Base-by-base conservation (phyloP, 2,329 filamentous ascomycete genomes). In the Arthroderma uncinatum region DNA sequence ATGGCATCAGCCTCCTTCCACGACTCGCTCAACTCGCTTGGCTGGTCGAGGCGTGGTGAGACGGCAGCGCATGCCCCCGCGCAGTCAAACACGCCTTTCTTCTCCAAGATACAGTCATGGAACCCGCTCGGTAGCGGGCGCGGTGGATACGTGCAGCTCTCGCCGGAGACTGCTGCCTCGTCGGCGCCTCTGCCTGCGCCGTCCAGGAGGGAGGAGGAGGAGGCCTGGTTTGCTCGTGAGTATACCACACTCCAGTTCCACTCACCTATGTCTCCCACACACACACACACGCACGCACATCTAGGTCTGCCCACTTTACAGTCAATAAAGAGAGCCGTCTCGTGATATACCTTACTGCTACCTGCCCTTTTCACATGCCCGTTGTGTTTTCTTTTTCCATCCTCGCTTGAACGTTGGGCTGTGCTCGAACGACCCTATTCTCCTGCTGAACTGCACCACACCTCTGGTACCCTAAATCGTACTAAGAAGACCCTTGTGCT, bases 171-270 rank as follows among this genome's bases (percentile, higher is more conserved):
- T 70, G 80, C 81, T 64, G 42, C 42, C 42, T 79, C 88, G 36
- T 90, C 89, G 53, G 90, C 92, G 62, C 90, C 91, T 63, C 76
- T 96, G 53, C 92, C 92, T 55, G 90, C 90, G 60, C 83, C 89
- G 61, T 88, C 73, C 68, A 82, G 91, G 67, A 84, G 91, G 65
- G 91, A 96, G 69, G 93, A 97, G 73, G 92, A 97, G 70, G 93
- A 96, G 74, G 88, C 85, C 62, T 96, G 88, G 84, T 91, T 96
- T 82, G 85, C 87, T 67, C 78, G 93, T 98, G 82, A 92, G 93
- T 83, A 66, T 70, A 53, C 9, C 28, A 14, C 25, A 16, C 28
- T 53, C 48, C 48, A 10, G 14, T n/a, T 53, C 48, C 34, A 9
- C 30, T 33, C 28, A 34, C 10, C 33, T 53, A 8, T 23, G 23